Evolutionary conservation across 306 rosid species (phyloP), one percentile per base, ranked within the genome.

Genomic region (Chamaecrista fasciculata): DNA sequence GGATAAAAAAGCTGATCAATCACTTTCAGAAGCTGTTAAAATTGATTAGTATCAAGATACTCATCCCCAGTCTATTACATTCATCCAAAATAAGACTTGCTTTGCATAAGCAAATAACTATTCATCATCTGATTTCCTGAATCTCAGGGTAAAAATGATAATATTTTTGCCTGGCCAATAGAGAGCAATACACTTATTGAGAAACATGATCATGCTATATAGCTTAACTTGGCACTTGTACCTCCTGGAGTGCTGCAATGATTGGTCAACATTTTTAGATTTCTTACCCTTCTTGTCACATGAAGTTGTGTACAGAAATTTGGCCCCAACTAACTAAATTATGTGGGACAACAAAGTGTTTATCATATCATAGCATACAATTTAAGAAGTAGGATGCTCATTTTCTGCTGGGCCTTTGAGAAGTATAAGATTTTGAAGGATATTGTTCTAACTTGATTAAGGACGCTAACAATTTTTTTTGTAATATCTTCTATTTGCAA

Each of bases 81-180:
- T 75, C 42, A 14, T 58, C 33, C 9, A 26, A 49, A 66, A 65
- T 50, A 48, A 26, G 33, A 53, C 63, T 19, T 61, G 29, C 42
- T 8, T 39, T 61, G n/a, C 72, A 37, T 37, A 43, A 23, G 23
- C 52, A 66, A 80, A 58, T 20, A 12, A 18, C 28, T 20, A 29
- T 59, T 59, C 36, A 28, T 71, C 50, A 36, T 50, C 47, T 58
- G 70, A 66, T 67, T 72, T 56, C 76, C 36, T 33, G 36, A 33
- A 33, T 43, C 58, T 11, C 20, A 75, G 52, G 60, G 29, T 50
- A 49, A 66, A 69, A 18, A 21, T 14, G 57, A 15, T 57, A 43
- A 7, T 69, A 16, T 62, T n/a, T n/a, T n/a, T 19, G 28, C 8
- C 5, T 21, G 4, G 24, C 34, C 44, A 59, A 33, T 7, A 11